These are phyloP conservation scores for Trichophyton rubrum DNA, from an alignment of 2,329 filamentous ascomycete genomes.

Conservation along the genomic window DNA sequence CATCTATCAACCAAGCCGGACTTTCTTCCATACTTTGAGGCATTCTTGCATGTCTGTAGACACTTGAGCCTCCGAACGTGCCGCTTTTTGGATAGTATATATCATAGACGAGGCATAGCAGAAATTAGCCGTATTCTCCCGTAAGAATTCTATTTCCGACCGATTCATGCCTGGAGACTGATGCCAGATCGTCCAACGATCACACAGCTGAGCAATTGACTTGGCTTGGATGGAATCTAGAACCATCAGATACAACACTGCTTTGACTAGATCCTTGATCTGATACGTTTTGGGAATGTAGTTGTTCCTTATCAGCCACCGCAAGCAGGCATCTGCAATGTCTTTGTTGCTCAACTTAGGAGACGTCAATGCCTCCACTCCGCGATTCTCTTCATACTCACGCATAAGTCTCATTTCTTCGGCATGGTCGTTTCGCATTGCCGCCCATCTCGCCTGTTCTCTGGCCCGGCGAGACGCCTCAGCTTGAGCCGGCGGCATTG, in stretches of 20 bases:
- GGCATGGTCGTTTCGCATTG: slow-evolving; percentile 14
- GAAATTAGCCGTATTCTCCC: slow-evolving; percentile 16
- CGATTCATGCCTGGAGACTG: slow-evolving; percentile 19
- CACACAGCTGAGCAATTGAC: slow-evolving; percentile 17
- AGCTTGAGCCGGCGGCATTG: slow-evolving; percentile 20
- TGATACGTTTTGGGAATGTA: slow-evolving; percentile 18
- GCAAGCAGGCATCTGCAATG: slow-evolving; percentile 17
- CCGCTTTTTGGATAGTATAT: slow-evolving; percentile 15
- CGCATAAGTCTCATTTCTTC: slow-evolving; percentile 8
- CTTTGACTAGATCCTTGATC: slow-evolving; percentile 15
- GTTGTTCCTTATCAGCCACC: slow-evolving; percentile 17
- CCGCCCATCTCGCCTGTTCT: slow-evolving; percentile 12
- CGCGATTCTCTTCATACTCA: slow-evolving; percentile 17
- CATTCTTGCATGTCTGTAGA: slow-evolving; percentile 22
- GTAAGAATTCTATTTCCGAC: slow-evolving; percentile 16
- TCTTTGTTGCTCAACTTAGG: slow-evolving; percentile 16
- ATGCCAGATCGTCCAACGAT: slow-evolving; percentile 20
- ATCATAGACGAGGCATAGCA: slow-evolving; percentile 20
- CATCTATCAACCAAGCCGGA: slow-evolving; percentile 17
- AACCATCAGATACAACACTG: slow-evolving; percentile 20
- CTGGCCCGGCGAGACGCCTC: slow-evolving; percentile 15
- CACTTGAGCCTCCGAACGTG: slow-evolving; percentile 13
- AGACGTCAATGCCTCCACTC: slow-evolving; percentile 18
- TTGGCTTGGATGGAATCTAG: slow-evolving; percentile 16
- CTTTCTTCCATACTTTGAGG: slow-evolving; percentile 20